Evolutionary conservation across 2,329 filamentous ascomycete genomes (phyloP), one percentile per base, ranked within the genome.

Genomic region (Cordyceps cateniannulata): DNA sequence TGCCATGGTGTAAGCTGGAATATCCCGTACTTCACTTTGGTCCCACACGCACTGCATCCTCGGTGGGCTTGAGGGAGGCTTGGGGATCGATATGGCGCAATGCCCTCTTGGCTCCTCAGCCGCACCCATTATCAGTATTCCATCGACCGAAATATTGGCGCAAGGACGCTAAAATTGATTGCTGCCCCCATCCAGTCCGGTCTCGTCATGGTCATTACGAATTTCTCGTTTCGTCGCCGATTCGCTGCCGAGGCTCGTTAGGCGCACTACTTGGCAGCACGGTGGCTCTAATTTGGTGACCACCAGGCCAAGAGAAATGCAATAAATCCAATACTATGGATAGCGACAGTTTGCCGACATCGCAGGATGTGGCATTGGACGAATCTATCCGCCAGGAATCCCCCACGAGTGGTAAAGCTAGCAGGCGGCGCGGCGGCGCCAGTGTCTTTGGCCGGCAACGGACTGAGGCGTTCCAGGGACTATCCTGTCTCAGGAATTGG

Each of bases 81-180:
- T 50, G 47, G 54, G 56, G 47, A 59, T 59, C 56, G 56, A 59
- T 59, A 59, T 59, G 56, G 56, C 56, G 56, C 56, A 59, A 59
- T 59, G 56, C 47, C 47, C 32, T 25, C 55, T 49, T 49, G 55
- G 55, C 55, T n/a, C 45, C 45, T 58, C 55, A 58, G 55, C 55
- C 45, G 55, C 55, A 58, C 55, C 29, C 55, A 22, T 57, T 38
- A 16, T 58, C 32, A 35, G 32, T 35, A 12, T 58, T 45, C 32
- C 7, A 3, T 58, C 32, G 42, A 50, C 16, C 10, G 27, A 38
- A 49, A 42, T 59, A 59, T 58, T 52, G 56, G 7, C 35, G 9
- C 22, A 22, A 29, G 55, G 5, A 48, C 22, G 44, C 45, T 58
- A 56, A 49, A 27, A 40, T 49, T 50, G 45, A 50, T 56, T 56